These are phyloP conservation scores for Gorgonomyces haynaldii DNA, from an alignment of 192 early-diverging fungal genomes.

Conservation along the genomic window DNA sequence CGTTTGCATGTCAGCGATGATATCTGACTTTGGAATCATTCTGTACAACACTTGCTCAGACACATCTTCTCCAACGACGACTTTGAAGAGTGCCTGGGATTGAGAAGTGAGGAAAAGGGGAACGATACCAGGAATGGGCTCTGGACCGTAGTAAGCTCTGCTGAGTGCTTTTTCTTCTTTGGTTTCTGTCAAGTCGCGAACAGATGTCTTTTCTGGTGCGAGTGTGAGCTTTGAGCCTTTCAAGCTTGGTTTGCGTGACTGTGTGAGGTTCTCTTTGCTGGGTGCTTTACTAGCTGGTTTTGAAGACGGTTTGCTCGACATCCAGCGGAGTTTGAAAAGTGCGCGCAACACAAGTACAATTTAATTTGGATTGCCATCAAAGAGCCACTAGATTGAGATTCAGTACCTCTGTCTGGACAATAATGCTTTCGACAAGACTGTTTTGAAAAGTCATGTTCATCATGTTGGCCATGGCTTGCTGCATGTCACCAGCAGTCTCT, in stretches of 20 bases:
- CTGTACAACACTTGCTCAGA: constrained; percentile 32
- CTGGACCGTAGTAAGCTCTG: not conserved
- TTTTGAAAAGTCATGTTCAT: constrained; percentile 44
- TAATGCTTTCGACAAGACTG: constrained; percentile 30
- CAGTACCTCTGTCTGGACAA: constrained; percentile 31
- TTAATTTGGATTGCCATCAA: constrained; percentile 25
- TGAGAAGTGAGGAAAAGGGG: constrained; percentile 41
- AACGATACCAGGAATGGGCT: constrained; percentile 17
- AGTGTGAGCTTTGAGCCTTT: not conserved
- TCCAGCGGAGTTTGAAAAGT: too few relatives aligned
- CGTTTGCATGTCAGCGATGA: constrained; percentile 39
- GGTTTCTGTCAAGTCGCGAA: not conserved
- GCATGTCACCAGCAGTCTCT: too few relatives aligned
- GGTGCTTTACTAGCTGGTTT: not conserved
- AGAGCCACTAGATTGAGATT: constrained; percentile 17
- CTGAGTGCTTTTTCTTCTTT: not conserved
- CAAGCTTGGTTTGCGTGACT: not conserved
- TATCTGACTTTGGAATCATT: constrained; percentile 45
- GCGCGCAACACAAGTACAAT: too few relatives aligned
- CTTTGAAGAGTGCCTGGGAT: constrained; percentile 46
- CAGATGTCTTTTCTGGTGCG: not conserved
- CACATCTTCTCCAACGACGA: constrained; percentile 38
- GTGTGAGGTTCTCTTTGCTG: not conserved
- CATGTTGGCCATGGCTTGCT: constrained; percentile 27
- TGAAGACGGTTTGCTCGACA: not conserved